Percentiles rank a stretch among this genome's conserved stretches.
phyloP scores from a whole-genome alignment of 2,329 filamentous ascomycete species.

The Ambrosiella beaveri region DNA sequence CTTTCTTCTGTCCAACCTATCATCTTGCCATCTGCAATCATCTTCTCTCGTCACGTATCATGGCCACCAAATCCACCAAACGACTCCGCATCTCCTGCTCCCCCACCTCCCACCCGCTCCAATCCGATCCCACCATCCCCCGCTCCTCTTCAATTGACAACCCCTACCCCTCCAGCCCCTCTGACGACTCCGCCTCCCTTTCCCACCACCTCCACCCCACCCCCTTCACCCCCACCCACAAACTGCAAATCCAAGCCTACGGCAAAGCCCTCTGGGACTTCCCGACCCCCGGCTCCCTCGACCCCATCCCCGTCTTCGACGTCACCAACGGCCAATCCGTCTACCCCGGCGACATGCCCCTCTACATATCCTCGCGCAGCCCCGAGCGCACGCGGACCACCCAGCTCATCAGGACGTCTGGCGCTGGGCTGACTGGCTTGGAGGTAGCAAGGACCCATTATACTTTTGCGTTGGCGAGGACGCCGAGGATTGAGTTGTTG shows the following conservation, averaged over 20 bases:
- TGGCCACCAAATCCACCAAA: neutral
- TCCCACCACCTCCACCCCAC: neutral
- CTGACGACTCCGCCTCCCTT: constrained; percentile 15
- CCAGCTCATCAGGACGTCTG: constrained; percentile 26
- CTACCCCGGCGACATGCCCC: constrained; percentile 22
- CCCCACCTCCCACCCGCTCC: neutral
- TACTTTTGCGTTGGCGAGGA: constrained; percentile 35
- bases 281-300: constrained; percentile 22
- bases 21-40: neutral
- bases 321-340: constrained; percentile 19
- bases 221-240: constrained; percentile 26
- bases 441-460: constrained; percentile 36
- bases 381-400: constrained; percentile 29
- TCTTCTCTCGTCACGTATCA: constrained; percentile 4
- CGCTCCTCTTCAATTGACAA: neutral
- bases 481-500: constrained; percentile 26
- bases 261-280: constrained; percentile 29
- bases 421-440: constrained; percentile 19
- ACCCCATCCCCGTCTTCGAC: constrained; percentile 27
- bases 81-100: no score
- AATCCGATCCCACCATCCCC: neutral
- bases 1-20: no score
- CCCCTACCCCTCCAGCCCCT: constrained; percentile 14
- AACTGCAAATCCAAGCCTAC: constrained; percentile 31
- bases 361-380: constrained; percentile 35